Evolutionary conservation across 140 eudicot genomes (phyloP).

Genomic region (Senecio squalidus): DNA sequence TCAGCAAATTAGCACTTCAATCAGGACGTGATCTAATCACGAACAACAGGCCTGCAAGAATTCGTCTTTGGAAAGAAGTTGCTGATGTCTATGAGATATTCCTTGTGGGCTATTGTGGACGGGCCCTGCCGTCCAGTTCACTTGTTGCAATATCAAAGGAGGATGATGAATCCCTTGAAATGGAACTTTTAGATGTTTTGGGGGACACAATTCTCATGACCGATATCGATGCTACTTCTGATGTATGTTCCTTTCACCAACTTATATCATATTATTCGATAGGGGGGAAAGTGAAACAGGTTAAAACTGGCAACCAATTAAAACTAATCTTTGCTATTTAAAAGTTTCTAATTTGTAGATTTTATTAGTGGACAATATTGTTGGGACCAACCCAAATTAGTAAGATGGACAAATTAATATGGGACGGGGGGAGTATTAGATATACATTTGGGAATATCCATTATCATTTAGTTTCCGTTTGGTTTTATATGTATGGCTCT

Average conservation of each 20-base stretch:
- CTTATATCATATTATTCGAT: background rate
- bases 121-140: conserved; percentile 73
- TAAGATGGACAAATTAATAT: too few relatives aligned
- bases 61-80: conserved; percentile 94
- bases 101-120: conserved; percentile 94
- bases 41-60: conserved; percentile 57
- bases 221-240: conserved; percentile 68
- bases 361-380: too few relatives aligned
- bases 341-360: too few relatives aligned
- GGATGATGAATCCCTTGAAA: conserved; percentile 82
- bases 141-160: conserved; percentile 51
- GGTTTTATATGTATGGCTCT: too few relatives aligned
- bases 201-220: conserved; percentile 82
- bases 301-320: background rate
- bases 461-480: too few relatives aligned
- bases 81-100: conserved; percentile 93
- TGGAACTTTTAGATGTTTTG: conserved; percentile 66
- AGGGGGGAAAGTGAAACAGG: background rate
- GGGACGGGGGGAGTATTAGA: too few relatives aligned
- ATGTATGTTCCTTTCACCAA: conserved; percentile 40
- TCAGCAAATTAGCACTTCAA: conserved; percentile 29
- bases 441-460: too few relatives aligned
- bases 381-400: too few relatives aligned
- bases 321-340: background rate
- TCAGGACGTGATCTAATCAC: conserved; percentile 21